Base-by-base conservation (phyloP, 257 asterid species). In the Primulina tabacum region DNA sequence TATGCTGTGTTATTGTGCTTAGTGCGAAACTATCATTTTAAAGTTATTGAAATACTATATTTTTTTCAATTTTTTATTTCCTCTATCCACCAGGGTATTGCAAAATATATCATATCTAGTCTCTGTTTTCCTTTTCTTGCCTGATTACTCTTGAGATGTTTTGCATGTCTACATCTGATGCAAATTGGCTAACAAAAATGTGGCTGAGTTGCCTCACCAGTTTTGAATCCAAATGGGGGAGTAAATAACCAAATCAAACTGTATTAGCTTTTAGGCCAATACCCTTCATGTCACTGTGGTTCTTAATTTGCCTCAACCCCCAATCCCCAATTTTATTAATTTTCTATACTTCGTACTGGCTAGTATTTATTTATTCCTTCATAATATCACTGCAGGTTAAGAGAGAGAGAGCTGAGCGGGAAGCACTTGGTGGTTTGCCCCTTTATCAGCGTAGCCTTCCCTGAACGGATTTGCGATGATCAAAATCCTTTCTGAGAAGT, bases 381-480 rank as follows among this genome's bases (percentile, higher is more conserved):
- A 7, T 47, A 16, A 68, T 76, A 73, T 28, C 37, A 55, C 57
- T 77, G 64, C 89, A 93, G 99, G 89, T 93, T 61, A 89, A 93
- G 81, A 86, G 83, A 70, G 99, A 93, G 88, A 80, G 70, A 1
- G 97, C 97, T 38, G 99, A 93, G 79, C 96, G 97, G 14, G 88
- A 86, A 82, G 92, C 95, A 32, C 86, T 90, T n/a, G 97, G 97
- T 63, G 99, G 86, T n/a, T 80, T 81, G 81, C 97, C 99, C 40
- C 97, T 93, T 72, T 90, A 90, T 71, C 96, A 93, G 84, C 96
- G 99, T 43, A 77, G 92, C 56, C 28, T 93, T 75, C 97, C 99
- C 16, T 93, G 68, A 92, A 72, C 72, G 65, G 74, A 47, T 55
- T 62, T 32, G 35, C 18, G 4, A n/a, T 67, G 61, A 63, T 72